Evolutionary conservation across 768 basidiomycete genomes (phyloP), one percentile per base, ranked within the genome.

Genomic region (Gautieria morchelliformis): DNA sequence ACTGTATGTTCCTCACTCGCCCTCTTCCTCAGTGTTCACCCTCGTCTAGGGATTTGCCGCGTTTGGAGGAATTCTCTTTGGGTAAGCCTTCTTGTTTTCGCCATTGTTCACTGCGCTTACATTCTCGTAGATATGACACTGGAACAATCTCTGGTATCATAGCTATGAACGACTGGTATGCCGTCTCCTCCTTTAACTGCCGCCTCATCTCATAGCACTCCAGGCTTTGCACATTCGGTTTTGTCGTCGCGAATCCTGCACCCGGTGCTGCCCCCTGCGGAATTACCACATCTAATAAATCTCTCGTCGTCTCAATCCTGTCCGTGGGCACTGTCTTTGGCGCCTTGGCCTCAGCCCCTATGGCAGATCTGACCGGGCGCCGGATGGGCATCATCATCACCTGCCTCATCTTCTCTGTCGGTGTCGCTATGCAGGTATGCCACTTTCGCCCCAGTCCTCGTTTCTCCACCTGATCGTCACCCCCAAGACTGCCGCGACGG

Each of bases 291-390:
- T 54, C 57, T 33, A 56, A 63, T 57, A 56, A 68, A 60, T 81
- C 81, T 7, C 74, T 82, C 64, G 72, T 85, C 74, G 66, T 76
- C 58, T 78, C 77, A 30, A 86, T 89, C 64, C 81, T 91, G 35
- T 91, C 89, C 7, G 88, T 85, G n/a, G 91, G 91, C 60, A 93
- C 89, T 32, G 91, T 93, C 76, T 82, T 89, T 61, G 89, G 67
- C 49, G 82, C 82, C 19, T 74, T 89, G 61, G 54, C 71, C 45
- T 78, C 71, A 19, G 76, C 74, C 49, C 79, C 77, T 53, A 42
- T 80, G 15, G 85, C 80, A 2, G 84, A 83, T 62, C 61, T 75
- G 49, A 63, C 82, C 44, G 81, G 80, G 40, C 78, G 82, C 60
- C 74, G 71, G 57, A 64, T 62, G 47, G 79, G 76, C 58, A 73